Evolutionary conservation across 352 stramenopile genomes (phyloP), one percentile per base, ranked within the genome.

Genomic region (Aphanomyces astaci): DNA sequence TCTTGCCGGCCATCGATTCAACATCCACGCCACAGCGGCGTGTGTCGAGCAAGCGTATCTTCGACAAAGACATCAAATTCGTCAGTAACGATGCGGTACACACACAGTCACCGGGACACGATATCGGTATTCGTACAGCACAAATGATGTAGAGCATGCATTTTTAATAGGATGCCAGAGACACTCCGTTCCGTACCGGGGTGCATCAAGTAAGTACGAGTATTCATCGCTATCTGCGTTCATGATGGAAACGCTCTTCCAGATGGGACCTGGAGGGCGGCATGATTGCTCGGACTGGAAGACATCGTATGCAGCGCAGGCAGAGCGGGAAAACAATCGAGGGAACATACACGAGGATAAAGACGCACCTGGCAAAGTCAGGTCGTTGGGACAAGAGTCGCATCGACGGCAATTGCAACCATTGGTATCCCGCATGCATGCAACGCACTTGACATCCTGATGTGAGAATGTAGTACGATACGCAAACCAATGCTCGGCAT

Each of bases 241-340:
- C 36, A 27, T 43, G 46, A 24, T 10, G 66, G 39, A 60, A n/a
- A n/a, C n/a, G n/a, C n/a, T n/a, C n/a, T n/a, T n/a, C 4, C 28
- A 91, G 78, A 69, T 88, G 45, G 81, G 79, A 25, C 80, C 81
- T 43, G 81, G 78, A 0, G 72, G 62, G 9, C 71, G 77, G 25
- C 55, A 76, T 33, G 84, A 71, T 28, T 78, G 73, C 55, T 76
- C 53, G 25, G 72, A 86, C 60, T 92, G 84, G 82, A 92, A 90
- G 63, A 86, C 82, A 82, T 85, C 80, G 24, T 90, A 91, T 31
- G 73, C 76, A 1, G 76, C 79, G 10, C 82, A 93, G 65, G 79
- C 76, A 0, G 75, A 75, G 3, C 30, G n/a, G n/a, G n/a, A n/a
- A n/a, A n/a, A 27, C 22, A 80, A 87, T 70, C 79, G 88, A 48